phyloP scores from a whole-genome alignment of 768 basidiomycete genomes.

The Suillus placidus region DNA sequence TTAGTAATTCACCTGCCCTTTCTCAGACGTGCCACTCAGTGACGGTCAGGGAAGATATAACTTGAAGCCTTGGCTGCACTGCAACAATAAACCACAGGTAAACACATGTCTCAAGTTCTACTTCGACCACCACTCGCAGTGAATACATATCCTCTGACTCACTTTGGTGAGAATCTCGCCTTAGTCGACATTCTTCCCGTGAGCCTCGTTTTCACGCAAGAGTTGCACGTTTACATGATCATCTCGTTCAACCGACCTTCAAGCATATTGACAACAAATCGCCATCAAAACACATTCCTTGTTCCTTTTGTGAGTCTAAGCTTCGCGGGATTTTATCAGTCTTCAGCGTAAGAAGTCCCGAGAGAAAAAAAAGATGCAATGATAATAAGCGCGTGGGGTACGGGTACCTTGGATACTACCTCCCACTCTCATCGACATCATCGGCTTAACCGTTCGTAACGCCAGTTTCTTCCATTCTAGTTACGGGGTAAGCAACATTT shows the following conservation, averaged over 20 bases:
- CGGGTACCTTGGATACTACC: conserved; percentile 4
- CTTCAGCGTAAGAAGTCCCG: conserved; percentile 10
- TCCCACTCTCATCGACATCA: not conserved
- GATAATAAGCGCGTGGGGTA: conserved; percentile 9
- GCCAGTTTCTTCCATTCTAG: not conserved
- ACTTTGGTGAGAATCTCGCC: not conserved
- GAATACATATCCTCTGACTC: not conserved
- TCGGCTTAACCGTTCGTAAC: conserved; percentile 1
- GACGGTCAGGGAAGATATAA: too few species aligned
- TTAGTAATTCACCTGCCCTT: too few species aligned
- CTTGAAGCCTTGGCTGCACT: too few species aligned
- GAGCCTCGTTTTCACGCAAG: conserved; percentile 1
- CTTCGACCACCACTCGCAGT: too few species aligned
- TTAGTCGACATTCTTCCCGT: not conserved
- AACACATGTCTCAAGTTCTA: too few species aligned
- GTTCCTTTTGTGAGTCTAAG: conserved; percentile 1
- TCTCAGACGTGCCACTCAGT: too few species aligned
- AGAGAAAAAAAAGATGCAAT: conserved; percentile 8
- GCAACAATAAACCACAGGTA: too few species aligned
- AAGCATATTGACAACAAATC: not conserved
- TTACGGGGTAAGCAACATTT: conserved; percentile 4
- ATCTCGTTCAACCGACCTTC: not conserved
- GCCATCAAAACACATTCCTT: not conserved
- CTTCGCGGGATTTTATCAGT: conserved; percentile 8
- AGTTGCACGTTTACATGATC: not conserved